Evolutionary conservation across 768 basidiomycete genomes (phyloP).

Genomic region (Mycena vitilis): DNA sequence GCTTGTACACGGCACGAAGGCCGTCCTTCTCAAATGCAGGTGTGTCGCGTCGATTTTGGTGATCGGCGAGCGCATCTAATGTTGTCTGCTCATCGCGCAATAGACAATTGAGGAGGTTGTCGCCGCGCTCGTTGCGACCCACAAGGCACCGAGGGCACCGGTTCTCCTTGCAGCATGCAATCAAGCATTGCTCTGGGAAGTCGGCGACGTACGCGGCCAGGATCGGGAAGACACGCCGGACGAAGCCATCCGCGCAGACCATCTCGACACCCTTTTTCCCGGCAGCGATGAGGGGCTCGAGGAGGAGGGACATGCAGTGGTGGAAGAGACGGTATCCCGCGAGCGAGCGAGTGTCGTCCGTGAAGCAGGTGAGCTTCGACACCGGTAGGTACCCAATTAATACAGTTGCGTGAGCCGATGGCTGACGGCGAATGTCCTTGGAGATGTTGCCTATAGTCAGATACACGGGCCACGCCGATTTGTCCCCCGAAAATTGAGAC

Average conservation of each 20-base stretch:
- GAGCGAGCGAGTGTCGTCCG: neutral
- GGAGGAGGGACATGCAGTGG: constrained; percentile 38
- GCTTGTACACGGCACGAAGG: neutral
- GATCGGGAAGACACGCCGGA: neutral
- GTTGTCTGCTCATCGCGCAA: neutral
- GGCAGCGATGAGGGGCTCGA: constrained; percentile 39
- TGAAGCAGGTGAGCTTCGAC: constrained; percentile 43
- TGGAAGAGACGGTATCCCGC: constrained; percentile 48
- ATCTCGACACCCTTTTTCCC: constrained; percentile 31
- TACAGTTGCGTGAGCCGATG: constrained; percentile 40
- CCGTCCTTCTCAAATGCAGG: neutral
- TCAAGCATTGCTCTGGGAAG: constrained; percentile 42
- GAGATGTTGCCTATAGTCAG: constrained; percentile 43
- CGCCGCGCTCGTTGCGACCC: too few species aligned
- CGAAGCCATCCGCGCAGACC: neutral
- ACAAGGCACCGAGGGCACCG: neutral
- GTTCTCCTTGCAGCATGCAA: constrained; percentile 22
- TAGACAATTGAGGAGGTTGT: neutral
- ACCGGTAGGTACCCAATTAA: constrained; percentile 50
- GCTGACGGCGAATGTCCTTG: constrained; percentile 40
- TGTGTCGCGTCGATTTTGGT: neutral
- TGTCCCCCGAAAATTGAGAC: constrained; percentile 41
- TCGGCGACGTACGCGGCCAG: neutral
- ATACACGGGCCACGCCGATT: constrained; percentile 40
- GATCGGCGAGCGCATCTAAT: neutral